These are phyloP conservation scores for Yarrowia divulgata DNA, from an alignment of 805 yeast genomes.

Conservation along the genomic window DNA sequence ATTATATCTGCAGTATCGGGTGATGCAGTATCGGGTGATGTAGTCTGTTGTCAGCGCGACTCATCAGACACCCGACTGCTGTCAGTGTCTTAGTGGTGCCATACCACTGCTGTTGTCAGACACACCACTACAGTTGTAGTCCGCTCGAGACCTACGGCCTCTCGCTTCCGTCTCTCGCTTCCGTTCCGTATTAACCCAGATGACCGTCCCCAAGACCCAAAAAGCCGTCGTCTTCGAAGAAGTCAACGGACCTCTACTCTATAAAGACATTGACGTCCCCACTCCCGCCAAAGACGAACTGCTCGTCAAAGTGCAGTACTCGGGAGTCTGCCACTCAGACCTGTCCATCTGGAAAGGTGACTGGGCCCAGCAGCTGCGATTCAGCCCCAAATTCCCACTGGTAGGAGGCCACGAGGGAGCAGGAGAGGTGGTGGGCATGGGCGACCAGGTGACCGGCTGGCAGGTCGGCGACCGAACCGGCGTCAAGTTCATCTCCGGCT, in stretches of 20 bases:
- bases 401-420: slow-evolving; percentile 94
- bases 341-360: slow-evolving; percentile 95
- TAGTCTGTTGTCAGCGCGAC: no score
- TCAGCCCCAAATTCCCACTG: slow-evolving; percentile 72
- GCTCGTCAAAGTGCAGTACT: slow-evolving; percentile 79
- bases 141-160: no score
- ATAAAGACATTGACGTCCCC: slow-evolving; percentile 82
- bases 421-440: slow-evolving; percentile 81
- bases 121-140: no score
- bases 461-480: slow-evolving; percentile 84
- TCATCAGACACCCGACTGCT: no score
- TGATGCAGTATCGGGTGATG: no score
- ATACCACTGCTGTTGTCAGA: no score
- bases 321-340: slow-evolving; percentile 95
- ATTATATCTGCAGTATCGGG: no score
- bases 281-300: slow-evolving; percentile 77
- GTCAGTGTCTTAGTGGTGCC: no score
- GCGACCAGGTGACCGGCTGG: slow-evolving; percentile 71
- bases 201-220: slow-evolving; percentile 65
- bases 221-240: slow-evolving; percentile 74
- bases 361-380: slow-evolving; percentile 93
- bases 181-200: neutral
- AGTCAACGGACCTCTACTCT: slow-evolving; percentile 66
- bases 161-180: no score
- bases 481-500: slow-evolving; percentile 81